A percentile compares a stretch with the other conserved stretches of the same genome.
Evolutionary conservation across 306 rosid species (phyloP).

Genomic region (Chamaecrista fasciculata): DNA sequence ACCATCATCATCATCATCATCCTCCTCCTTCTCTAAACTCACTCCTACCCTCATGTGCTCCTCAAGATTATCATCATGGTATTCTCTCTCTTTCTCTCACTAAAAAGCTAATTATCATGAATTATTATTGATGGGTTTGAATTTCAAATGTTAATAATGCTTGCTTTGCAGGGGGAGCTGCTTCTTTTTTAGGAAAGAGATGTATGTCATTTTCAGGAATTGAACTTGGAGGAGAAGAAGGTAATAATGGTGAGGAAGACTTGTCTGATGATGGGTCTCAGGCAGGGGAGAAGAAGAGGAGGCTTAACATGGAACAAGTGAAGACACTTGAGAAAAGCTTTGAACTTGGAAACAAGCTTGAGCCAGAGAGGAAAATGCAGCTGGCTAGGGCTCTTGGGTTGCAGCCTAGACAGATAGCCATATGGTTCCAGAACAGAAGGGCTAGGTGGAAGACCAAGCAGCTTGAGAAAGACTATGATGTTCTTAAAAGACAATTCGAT

Average conservation of each 20-base stretch:
- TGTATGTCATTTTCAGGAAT: conserved; percentile 82
- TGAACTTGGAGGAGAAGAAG: conserved; percentile 74
- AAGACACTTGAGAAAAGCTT: conserved; percentile 93
- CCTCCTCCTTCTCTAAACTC: conserved; percentile 75
- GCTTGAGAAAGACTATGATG: conserved; percentile 85
- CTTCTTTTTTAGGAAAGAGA: conserved; percentile 78
- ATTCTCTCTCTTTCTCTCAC: conserved; percentile 22
- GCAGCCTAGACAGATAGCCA: conserved; percentile 91
- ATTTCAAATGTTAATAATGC: conserved; percentile 23
- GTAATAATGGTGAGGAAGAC: conserved; percentile 79
- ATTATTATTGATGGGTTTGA: background rate
- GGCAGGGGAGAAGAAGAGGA: conserved; percentile 85
- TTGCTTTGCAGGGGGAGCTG: conserved; percentile 63
- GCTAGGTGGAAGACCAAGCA: conserved; percentile 98
- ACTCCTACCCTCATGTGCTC: conserved; percentile 68
- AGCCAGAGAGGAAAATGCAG: conserved; percentile 97
- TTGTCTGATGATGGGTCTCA: conserved; percentile 90
- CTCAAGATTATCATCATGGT: conserved; percentile 93
- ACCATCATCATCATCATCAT: conserved; percentile 37
- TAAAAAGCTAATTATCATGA: background rate
- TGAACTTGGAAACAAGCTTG: conserved; percentile 91
- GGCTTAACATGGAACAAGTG: conserved; percentile 88
- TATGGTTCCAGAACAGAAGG: conserved; percentile 93
- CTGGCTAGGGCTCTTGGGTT: conserved; percentile 80
- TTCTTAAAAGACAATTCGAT: conserved; percentile 78